Conservation (phyloP, 2,329 filamentous ascomycete genomes). For the Sclerotinia glacialis region DNA sequence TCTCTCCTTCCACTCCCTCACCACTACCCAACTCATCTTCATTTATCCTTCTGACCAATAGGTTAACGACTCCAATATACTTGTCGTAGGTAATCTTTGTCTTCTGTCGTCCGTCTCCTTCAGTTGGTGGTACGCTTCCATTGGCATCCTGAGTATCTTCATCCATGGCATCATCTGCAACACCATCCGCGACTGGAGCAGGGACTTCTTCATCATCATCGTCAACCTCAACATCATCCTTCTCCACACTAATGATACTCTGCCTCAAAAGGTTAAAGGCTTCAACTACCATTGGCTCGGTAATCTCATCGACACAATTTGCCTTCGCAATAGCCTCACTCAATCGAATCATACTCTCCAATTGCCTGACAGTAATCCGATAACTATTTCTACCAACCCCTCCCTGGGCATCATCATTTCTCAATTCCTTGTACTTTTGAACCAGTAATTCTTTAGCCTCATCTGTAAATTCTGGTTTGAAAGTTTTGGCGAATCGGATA, state of each 20-base stretch:
- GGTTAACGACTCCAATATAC: slow-evolving; percentile 85
- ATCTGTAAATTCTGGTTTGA: slow-evolving; percentile 86
- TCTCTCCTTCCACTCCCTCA: slow-evolving; percentile 82
- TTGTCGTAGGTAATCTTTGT: slow-evolving; percentile 95
- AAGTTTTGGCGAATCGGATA: slow-evolving; percentile 92
- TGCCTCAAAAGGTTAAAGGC: slow-evolving; percentile 88
- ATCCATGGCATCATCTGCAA: slow-evolving; percentile 53
- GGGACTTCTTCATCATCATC: slow-evolving; percentile 42
- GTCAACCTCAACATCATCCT: slow-evolving; percentile 75
- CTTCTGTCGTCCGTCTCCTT: slow-evolving; percentile 45
- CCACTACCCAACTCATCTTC: slow-evolving; percentile 73
- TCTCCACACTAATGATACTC: slow-evolving; percentile 96
- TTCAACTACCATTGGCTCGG: slow-evolving; percentile 80
- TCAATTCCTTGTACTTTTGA: slow-evolving; percentile 90
- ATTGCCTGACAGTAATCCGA: slow-evolving; percentile 92
- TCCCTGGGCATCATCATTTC: slow-evolving; percentile 89
- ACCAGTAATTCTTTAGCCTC: slow-evolving; percentile 85
- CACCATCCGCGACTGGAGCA: slow-evolving; percentile 43
- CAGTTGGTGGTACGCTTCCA: slow-evolving; percentile 36
- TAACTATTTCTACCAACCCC: slow-evolving; percentile 94
- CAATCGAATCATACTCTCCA: slow-evolving; percentile 92
- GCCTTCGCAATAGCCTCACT: slow-evolving; percentile 98
- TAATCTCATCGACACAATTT: slow-evolving; percentile 91
- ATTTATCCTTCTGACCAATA: slow-evolving; percentile 77
- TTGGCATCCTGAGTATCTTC: slow-evolving; percentile 42